Percentiles rank a stretch among this genome's conserved stretches.
phyloP scores from a whole-genome alignment of 179 eudicot species.

The Beta corolliflora region DNA sequence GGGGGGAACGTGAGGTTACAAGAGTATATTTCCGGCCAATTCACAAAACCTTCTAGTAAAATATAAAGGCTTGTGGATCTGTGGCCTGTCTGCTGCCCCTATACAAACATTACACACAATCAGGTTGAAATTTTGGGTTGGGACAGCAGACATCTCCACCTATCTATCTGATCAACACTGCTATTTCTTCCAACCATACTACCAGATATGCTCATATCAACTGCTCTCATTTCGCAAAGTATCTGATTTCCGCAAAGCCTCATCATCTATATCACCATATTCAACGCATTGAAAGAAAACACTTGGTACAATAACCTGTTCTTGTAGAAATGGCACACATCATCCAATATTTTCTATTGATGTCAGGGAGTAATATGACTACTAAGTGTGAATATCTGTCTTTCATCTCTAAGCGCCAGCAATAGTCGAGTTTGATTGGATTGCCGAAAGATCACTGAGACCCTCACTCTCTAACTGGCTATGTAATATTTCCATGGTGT shows the following conservation, averaged over 20 bases:
- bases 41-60: not conserved
- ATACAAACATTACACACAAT: not conserved
- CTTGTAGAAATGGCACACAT: not conserved
- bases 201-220: no score
- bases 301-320: not conserved
- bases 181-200: no score
- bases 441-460: constrained; percentile 28
- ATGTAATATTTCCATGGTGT: constrained; percentile 57
- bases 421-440: constrained; percentile 36
- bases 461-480: constrained; percentile 49
- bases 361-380: not conserved
- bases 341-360: constrained; percentile 5
- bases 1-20: not conserved
- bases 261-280: not conserved
- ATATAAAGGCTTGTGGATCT: not conserved
- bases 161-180: no score
- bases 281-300: not conserved
- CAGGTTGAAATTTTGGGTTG: not conserved
- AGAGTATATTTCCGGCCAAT: not conserved
- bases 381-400: not conserved
- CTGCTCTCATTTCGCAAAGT: not conserved
- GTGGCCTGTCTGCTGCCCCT: not conserved
- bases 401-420: constrained; percentile 36
- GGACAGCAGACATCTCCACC: no score
- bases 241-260: not conserved